Evolutionary conservation across 1,284 basidiomycete species (phyloP), one percentile per base, ranked within the genome.

Genomic region (Ceratobasidium sp.): DNA sequence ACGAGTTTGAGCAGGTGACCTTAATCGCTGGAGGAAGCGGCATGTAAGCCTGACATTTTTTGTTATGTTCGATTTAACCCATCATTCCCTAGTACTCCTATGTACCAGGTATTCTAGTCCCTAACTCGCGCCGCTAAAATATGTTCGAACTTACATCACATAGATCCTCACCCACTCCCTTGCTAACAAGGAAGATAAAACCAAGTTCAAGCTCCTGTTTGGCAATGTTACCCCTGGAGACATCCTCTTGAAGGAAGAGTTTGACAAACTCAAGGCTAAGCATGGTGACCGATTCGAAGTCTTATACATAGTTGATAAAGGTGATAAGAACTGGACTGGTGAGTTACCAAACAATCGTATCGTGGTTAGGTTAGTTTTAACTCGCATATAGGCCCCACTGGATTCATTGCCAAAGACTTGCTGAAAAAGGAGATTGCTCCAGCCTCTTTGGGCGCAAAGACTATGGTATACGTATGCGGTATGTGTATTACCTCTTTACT

Each of bases 121-220:
- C 32, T 32, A 8, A 43, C 6, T 39, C n/a, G 46, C 4, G 4
- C 21, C 30, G 30, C 69, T 28, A 26, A 34, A 14, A 18, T 10
- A 9, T 45, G 55, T 2, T 28, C 55, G 18, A 65, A n/a, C 16
- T 14, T 52, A 10, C 36, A 28, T 39, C 28, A 18, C 8, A 18
- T 32, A 93, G 80, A 80, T 96, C 77, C 80, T 96, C 73, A 84
- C 83, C 59, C 87, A 95, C 80, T 90, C 92, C 3, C 86, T 96
- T 70, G 65, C 74, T 45, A 60, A 81, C n/a, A 78, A 84, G 1
- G 88, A 92, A 77, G 98, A 99, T 88, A 96, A 92, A 84, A 98
- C 97, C 76, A 95, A 96, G 80, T 97, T 94, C 82, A 97, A 92
- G 61, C 85, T 98, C 72, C 83, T 99, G 78, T 98, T 93, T 82